Base-by-base conservation (phyloP, 306 rosid species). In the Cyclanthera cordifolia region DNA sequence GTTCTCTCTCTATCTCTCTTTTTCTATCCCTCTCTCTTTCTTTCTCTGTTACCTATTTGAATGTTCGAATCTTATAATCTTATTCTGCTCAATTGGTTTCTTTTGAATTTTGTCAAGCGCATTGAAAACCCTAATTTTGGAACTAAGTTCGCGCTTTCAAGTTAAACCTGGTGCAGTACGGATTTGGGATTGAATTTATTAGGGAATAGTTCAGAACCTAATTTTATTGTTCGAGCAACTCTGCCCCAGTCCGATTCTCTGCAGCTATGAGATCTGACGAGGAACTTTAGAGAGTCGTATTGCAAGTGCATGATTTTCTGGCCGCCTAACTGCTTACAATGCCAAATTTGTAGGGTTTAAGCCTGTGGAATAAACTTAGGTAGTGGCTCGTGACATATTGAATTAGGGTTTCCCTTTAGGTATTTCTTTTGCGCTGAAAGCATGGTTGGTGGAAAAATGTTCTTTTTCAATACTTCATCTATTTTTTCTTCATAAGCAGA, bases 1-100 rank as follows among this genome's bases (percentile, higher is more conserved):
- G 85, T 78, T 68, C 41, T 34, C 41, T 34, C 41, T 34, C 41
- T 34, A 4, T 34, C 41, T 34, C 41, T n/a, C n/a, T n/a, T n/a
- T n/a, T n/a, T n/a, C n/a, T n/a, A n/a, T n/a, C n/a, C n/a, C n/a
- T n/a, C n/a, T n/a, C n/a, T n/a, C n/a, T 34, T 9, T 34, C 41
- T 34, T 34, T 34, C 41, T 5, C 41, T 6, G 9, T 34, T 34
- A 34, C 0, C 41, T 34, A 34, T 34, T 34, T 34, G 8, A 34
- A 34, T 34, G 7, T 34, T 34, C 41, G 41, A 34, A 5, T 6
- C 41, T 1, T 34, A 5, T 34, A 5, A 34, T 34, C 8, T 34
- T 34, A 34, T 9, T 34, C 0, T 34, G 8, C 1, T 34, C 41
- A 6, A 34, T 34, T 34, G 41, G 7, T 34, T 32, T 32, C 37